Evolutionary conservation across 1,284 basidiomycete genomes (phyloP).

Genomic region (Vanrija sp.): DNA sequence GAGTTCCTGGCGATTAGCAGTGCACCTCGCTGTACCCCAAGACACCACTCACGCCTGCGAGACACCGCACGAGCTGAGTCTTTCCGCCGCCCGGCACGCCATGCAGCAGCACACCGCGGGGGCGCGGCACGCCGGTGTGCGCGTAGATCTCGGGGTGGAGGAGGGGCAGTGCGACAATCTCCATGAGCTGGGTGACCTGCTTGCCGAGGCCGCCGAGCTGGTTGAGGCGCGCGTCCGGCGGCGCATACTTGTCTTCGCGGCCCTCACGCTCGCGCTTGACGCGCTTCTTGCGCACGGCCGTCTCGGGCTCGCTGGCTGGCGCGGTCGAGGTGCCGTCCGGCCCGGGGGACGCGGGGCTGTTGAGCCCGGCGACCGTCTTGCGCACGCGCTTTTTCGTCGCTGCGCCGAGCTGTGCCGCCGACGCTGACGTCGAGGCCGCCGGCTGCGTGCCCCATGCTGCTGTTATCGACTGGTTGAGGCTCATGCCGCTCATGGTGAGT

Average conservation of each 20-base stretch:
- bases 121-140: conserved; percentile 87
- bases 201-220: conserved; percentile 83
- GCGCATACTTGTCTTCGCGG: conserved; percentile 37
- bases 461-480: conserved; percentile 42
- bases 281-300: conserved; percentile 15
- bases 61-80: conserved; percentile 83
- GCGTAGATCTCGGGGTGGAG: conserved; percentile 93
- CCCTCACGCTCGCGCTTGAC: conserved; percentile 17
- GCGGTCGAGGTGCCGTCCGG: conserved; percentile 8
- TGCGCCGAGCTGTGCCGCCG: background rate
- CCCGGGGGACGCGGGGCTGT: conserved; percentile 1
- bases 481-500: conserved; percentile 13
- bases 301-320: conserved; percentile 4
- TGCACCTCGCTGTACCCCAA: conserved; percentile 48
- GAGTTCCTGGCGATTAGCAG: conserved; percentile 58
- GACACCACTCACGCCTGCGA: conserved; percentile 60
- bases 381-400: conserved; percentile 11
- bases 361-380: conserved; percentile 15
- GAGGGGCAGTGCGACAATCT: conserved; percentile 90
- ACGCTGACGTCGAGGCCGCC: background rate
- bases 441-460: conserved; percentile 33
- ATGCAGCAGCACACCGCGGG: conserved; percentile 88
- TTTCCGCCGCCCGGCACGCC: conserved; percentile 98
- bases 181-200: conserved; percentile 88
- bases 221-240: conserved; percentile 55